Conservation (phyloP, 2,329 filamentous ascomycete species). For the Coleophoma eucalyptorum region DNA sequence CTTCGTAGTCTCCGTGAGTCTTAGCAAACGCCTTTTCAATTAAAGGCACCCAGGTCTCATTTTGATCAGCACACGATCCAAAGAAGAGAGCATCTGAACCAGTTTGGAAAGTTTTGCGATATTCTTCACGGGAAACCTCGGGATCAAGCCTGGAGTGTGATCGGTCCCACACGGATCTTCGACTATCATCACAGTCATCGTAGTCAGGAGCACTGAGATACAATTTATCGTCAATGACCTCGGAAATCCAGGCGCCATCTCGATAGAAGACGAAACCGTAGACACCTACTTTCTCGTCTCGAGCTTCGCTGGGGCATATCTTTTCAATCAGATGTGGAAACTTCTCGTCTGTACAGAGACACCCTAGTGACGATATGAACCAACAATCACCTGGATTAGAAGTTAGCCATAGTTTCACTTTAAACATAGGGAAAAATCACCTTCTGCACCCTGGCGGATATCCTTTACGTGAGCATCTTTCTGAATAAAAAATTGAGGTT, state of each 20-base stretch:
- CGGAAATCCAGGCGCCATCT: slow-evolving; percentile 87
- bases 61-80: slow-evolving; percentile 67
- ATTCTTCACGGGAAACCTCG: slow-evolving; percentile 41
- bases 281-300: slow-evolving; percentile 62
- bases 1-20: slow-evolving; percentile 73
- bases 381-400: slow-evolving; percentile 59
- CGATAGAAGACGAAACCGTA: slow-evolving; percentile 87
- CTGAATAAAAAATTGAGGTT: slow-evolving; percentile 73
- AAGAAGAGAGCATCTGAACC: slow-evolving; percentile 67
- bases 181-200: slow-evolving; percentile 66
- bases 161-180: slow-evolving; percentile 36
- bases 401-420: no score
- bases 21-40: slow-evolving; percentile 82
- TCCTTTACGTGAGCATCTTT: slow-evolving; percentile 68
- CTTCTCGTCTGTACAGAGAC: slow-evolving; percentile 49
- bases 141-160: slow-evolving; percentile 8
- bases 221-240: slow-evolving; percentile 86
- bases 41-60: slow-evolving; percentile 78
- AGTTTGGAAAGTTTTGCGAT: slow-evolving; percentile 28
- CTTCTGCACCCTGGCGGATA: slow-evolving; percentile 72
- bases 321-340: slow-evolving; percentile 42
- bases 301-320: slow-evolving; percentile 24
- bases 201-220: slow-evolving; percentile 79
- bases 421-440: slow-evolving; percentile 24
- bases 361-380: slow-evolving; percentile 78